A percentile compares a stretch with the other conserved stretches of the same genome.
Evolutionary conservation across 257 asterid species (phyloP).

Genomic region (Haberlea rhodopensis): DNA sequence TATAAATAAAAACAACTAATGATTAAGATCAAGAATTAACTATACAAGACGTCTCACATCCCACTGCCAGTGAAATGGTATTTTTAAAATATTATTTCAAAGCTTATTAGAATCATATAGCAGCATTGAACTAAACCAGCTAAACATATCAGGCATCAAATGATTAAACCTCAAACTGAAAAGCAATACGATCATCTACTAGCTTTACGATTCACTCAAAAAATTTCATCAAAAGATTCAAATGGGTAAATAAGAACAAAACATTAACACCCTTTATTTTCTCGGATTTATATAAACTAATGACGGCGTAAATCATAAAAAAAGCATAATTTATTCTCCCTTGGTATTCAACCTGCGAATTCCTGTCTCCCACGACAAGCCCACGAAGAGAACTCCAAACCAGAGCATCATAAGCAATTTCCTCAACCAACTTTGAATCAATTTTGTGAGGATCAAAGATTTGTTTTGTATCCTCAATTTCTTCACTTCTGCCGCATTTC

Average conservation of each 20-base stretch:
- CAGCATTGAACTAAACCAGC: not conserved
- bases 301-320: not conserved
- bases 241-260: constrained; percentile 2
- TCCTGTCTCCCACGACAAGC: constrained; percentile 81
- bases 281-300: not conserved
- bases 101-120: not conserved
- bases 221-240: not conserved
- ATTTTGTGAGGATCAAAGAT: constrained; percentile 59
- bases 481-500: constrained; percentile 36
- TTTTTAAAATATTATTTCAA: too few species aligned
- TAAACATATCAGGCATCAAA: not conserved
- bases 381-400: constrained; percentile 93
- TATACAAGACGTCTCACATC: constrained; percentile 21
- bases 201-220: not conserved
- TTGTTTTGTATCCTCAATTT: constrained; percentile 33
- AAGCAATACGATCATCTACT: constrained; percentile 4
- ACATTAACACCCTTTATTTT: not conserved
- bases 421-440: constrained; percentile 54
- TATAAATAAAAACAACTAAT: constrained; percentile 11
- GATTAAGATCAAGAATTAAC: constrained; percentile 6
- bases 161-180: not conserved
- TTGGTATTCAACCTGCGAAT: constrained; percentile 52
- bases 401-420: constrained; percentile 70
- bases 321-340: not conserved
- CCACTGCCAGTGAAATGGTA: too few species aligned